Evolutionary conservation across 345 rosid genomes (phyloP).

Genomic region (Streptanthus diversifolius): DNA sequence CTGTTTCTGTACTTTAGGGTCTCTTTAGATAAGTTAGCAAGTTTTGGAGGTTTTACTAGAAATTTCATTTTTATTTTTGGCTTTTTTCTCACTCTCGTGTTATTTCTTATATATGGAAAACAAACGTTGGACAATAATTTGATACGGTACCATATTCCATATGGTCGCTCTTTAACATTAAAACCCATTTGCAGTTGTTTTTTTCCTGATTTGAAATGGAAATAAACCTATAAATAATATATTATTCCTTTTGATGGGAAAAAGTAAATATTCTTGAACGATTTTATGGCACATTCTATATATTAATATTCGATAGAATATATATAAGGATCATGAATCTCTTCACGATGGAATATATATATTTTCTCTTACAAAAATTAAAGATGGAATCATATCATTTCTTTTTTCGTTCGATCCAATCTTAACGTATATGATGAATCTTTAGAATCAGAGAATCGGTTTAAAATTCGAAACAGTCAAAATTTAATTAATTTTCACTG

Average conservation of each 20-base stretch:
- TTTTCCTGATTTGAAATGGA: background rate
- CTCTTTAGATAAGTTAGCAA: background rate
- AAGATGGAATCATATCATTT: constrained; percentile 23
- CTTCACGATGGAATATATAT: background rate
- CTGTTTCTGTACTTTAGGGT: background rate
- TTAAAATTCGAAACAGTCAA: constrained; percentile 16
- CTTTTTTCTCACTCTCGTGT: background rate
- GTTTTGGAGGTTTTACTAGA: background rate
- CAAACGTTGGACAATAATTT: background rate
- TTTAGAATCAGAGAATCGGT: constrained; percentile 16
- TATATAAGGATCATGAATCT: background rate
- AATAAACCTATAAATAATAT: background rate
- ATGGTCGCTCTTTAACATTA: background rate
- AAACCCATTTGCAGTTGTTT: background rate
- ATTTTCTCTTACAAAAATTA: background rate
- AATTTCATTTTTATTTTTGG: background rate
- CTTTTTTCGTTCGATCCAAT: background rate
- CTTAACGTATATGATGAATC: constrained; percentile 9
- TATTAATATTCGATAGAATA: background rate
- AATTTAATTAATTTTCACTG: background rate
- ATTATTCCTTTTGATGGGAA: constrained; percentile 14
- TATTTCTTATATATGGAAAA: background rate
- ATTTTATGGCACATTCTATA: constrained; percentile 17
- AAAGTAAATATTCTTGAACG: background rate
- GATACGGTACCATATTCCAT: background rate